Percentiles rank a stretch among this genome's conserved stretches.
Conservation (phyloP, 1,139 yeast species). For the Geotrichum klebahnii region DNA sequence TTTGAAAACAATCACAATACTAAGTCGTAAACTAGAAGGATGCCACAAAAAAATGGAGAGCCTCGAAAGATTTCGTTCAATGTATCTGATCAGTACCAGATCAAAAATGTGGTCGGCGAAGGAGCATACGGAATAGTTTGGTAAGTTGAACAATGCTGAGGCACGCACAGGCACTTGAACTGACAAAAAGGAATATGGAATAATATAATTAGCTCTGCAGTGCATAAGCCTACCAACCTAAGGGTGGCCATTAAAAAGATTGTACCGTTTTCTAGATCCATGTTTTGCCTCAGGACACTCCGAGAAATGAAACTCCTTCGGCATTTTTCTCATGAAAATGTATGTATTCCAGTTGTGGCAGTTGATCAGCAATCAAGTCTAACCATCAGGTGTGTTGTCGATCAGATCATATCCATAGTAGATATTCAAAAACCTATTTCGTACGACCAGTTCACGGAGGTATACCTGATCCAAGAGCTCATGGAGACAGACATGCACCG, state of each 20-base stretch:
- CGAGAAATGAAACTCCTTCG: conserved; percentile 83
- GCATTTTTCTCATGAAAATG: conserved; percentile 84
- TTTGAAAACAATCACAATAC: not conserved
- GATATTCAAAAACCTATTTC: conserved; percentile 86
- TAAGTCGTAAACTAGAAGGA: not conserved
- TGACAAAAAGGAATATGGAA: too few species aligned
- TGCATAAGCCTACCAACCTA: conserved; percentile 81
- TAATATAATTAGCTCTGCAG: conserved; percentile 58
- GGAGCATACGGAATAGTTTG: conserved; percentile 99
- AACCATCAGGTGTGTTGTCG: conserved; percentile 1
- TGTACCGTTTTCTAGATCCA: conserved; percentile 85
- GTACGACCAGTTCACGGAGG: conserved; percentile 75
- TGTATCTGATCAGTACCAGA: conserved; percentile 81
- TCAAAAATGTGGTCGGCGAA: conserved; percentile 83
- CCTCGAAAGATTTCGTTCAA: conserved; percentile 66
- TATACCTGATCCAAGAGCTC: conserved; percentile 86
- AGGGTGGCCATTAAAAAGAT: conserved; percentile 94
- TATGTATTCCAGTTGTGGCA: conserved; percentile 16
- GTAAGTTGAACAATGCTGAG: conserved; percentile 15
- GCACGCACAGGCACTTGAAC: too few species aligned
- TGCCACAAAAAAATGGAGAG: conserved; percentile 13
- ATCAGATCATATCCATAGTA: conserved; percentile 66
- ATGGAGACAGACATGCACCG: conserved; percentile 95
- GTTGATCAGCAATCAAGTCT: not conserved
- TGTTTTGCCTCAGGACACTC: conserved; percentile 86